phyloP scores from a whole-genome alignment of 2,329 filamentous ascomycete genomes.

The Basipetospora chlamydospora region DNA sequence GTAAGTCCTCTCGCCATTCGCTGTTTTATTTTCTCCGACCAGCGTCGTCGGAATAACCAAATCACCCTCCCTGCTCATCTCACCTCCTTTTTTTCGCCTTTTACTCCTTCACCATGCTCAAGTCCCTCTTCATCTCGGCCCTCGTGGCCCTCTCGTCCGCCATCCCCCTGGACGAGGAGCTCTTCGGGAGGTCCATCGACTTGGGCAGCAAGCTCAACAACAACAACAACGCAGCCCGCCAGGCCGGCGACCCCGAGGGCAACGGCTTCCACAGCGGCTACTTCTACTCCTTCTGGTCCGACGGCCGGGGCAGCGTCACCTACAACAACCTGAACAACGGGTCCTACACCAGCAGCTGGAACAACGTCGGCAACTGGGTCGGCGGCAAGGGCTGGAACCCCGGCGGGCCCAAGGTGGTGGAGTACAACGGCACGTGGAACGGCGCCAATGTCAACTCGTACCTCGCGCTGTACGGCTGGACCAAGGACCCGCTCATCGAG shows the following conservation, averaged over 20 bases:
- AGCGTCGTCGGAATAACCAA: not conserved
- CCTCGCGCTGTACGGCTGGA: constrained; percentile 25
- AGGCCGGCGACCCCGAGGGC: constrained; percentile 18
- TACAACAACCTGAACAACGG: constrained; percentile 29
- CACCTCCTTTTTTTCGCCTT: not conserved
- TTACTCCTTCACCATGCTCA: not conserved
- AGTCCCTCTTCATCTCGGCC: not conserved
- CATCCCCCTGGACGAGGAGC: not conserved
- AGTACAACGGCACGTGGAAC: not conserved
- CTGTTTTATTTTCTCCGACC: not conserved
- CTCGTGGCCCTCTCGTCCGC: constrained; percentile 3
- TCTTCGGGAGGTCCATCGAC: constrained; percentile 2
- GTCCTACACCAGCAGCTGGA: constrained; percentile 29
- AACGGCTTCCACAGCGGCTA: constrained; percentile 23
- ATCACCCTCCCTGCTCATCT: no score
- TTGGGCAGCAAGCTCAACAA: constrained; percentile 1
- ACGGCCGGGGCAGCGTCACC: constrained; percentile 24
- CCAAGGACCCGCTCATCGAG: constrained; percentile 18
- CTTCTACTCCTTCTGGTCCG: constrained; percentile 34
- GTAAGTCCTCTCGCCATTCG: not conserved
- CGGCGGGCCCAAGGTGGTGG: constrained; percentile 28
- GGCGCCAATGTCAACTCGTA: constrained; percentile 10
- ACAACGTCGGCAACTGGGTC: constrained; percentile 34
- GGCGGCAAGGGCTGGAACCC: constrained; percentile 45
- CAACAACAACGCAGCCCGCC: not conserved